Base-by-base conservation (phyloP, 2,329 filamentous ascomycete genomes). In the Arthrobotrys sphaeroides region DNA sequence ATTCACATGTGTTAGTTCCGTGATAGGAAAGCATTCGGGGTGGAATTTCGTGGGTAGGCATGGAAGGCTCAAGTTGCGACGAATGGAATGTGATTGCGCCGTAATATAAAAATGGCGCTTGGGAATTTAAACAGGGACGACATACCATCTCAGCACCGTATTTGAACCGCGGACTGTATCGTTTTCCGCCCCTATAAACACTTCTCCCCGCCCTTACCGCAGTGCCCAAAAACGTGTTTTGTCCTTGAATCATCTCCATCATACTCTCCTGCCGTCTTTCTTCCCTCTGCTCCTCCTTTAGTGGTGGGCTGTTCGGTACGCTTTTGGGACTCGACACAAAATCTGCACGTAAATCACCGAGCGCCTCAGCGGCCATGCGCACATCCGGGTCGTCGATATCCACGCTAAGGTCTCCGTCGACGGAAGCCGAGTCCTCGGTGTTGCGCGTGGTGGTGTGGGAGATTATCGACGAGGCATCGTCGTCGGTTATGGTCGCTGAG, bases 101-200 rank as follows among this genome's bases (percentile, higher is more conserved):
- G n/a, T n/a, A 9, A 51, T 33, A 60, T 33, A 62, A 55, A 42
- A 42, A 16, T 18, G n/a, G 7, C 16, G 7, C 26, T 13, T 20
- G 20, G 18, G 26, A 10, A 20, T 40, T 1, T 26, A 59, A 28
- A n/a, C n/a, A 31, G 13, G 6, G 18, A 36, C 33, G 9, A 65
- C 72, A 26, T 66, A 77, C 73, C 60, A 77, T 77, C 42, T 77
- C 73, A 55, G 92, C 94, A 75, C 93, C 89, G n/a, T 91, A 91
- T 82, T 92, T 93, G 81, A 97, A 92, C 1, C 91, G 88, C 0
- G 94, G 93, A 0, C 93, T 96, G 80, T 94, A 96, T 42, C 66
- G 36, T 42, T 77, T 77, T 7, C 73, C 73, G 31, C 73, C 73
- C 9, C 66, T 43, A 40, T 77, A 77, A 16, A 77, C 73, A 47